Base-by-base conservation (phyloP, 139 green algal genomes). In the Chloropicon primus region DNA sequence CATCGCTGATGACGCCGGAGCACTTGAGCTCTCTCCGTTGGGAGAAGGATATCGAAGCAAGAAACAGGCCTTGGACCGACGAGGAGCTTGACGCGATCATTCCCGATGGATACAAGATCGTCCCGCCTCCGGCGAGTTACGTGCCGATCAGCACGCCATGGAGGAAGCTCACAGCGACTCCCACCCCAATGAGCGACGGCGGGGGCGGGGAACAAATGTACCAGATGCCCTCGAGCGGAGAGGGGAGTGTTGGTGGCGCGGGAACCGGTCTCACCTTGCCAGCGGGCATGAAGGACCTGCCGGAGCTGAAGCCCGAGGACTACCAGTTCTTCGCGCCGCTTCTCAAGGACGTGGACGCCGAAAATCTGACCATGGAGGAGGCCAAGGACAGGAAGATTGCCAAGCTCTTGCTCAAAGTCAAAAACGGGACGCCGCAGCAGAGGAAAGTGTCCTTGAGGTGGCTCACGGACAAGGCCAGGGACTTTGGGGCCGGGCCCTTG, bases 401-500 rank as follows among this genome's bases (percentile, higher is more conserved):
- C 25, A n/a, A 2, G 21, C 76, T 79, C 76, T 3, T 25, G 2
- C 25, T 53, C 71, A 71, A 24, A 17, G 85, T 98, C 71, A 99
- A 99, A 86, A 99, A 98, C 81, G 96, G 96, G n/a, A 97, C 93
- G 22, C 94, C 95, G 10, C 92, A 92, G 23, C 95, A 99, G 87
- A 86, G 95, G 79, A 99, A 99, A 88, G 87, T 80, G 2, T 92
- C 94, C 22, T 86, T 99, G 80, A 85, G 95, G n/a, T 88, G 97
- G 85, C 87, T 99, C 2, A 98, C 95, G 1, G 95, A 99, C 84
- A 98, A 98, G 86, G 93, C 95, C 2, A 84, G 93, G 25, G 94
- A 98, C 29, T 93, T 99, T 79, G 95, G 95, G 27, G 94, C 95
- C 0, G 92, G 89, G 2, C 85, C 95, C 25, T 89, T 99, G 53